Conservation (phyloP, 345 rosid species). For the Lepidium aucheri region DNA sequence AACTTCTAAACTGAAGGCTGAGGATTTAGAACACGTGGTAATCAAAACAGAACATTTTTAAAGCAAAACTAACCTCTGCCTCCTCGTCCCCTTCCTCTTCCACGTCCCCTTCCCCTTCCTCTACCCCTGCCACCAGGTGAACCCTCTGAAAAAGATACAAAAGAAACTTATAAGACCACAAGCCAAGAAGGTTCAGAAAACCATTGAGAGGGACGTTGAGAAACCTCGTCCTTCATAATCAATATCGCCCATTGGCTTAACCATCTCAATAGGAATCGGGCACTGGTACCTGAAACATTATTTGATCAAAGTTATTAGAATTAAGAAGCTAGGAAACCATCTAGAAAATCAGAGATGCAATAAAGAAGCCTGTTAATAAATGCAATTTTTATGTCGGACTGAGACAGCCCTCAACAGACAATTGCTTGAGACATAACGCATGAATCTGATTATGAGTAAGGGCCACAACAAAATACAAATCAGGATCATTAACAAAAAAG, state of each 20-base stretch:
- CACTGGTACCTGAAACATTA: slow-evolving; percentile 55
- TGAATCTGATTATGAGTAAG: neutral
- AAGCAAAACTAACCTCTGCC: slow-evolving; percentile 24
- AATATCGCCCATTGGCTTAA: slow-evolving; percentile 36
- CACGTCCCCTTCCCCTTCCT: slow-evolving; percentile 55
- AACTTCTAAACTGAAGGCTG: neutral
- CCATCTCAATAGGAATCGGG: slow-evolving; percentile 63
- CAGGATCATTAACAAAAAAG: neutral
- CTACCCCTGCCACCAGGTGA: slow-evolving; percentile 66
- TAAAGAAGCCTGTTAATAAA: neutral
- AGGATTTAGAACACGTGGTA: neutral
- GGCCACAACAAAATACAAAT: neutral
- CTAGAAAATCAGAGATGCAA: neutral
- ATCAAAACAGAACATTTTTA: neutral
- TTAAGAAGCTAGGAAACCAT: neutral
- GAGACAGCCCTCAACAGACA: neutral
- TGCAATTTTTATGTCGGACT: neutral
- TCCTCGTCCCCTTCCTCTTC: slow-evolving; percentile 30
- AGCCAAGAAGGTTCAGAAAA: neutral
- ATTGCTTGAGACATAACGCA: neutral
- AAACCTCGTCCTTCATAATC: slow-evolving; percentile 66
- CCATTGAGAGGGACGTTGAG: neutral
- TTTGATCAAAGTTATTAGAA: neutral
- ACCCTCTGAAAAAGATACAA: slow-evolving; percentile 39
- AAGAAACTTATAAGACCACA: neutral